Base-by-base conservation (phyloP, 352 stramenopile species). In the Phytopythium boreale region DNA sequence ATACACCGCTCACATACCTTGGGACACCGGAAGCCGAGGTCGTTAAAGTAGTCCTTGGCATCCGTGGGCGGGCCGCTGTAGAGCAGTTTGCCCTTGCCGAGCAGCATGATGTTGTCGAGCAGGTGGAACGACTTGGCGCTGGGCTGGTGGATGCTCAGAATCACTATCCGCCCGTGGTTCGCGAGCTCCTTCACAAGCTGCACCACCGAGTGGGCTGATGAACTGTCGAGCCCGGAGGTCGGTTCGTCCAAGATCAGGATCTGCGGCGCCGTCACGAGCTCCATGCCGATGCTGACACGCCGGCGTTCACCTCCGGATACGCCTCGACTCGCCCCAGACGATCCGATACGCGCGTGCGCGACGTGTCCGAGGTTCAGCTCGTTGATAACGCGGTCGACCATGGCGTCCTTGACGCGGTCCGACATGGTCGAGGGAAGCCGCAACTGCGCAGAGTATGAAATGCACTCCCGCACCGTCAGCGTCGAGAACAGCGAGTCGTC, bases 231-330 rank as follows among this genome's bases (percentile, higher is more conserved):
- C 7, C 94, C 95, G 10, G 82, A 96, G 1, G 94, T 98, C 22
- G 95, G 95, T 61, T 98, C 95, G 61, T 98, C 92, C 36, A 96
- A 64, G 41, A 97, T 94, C 61, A 95, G 56, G 47, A 95, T 92
- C 74, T 93, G 87, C 26, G 84, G 82, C 49, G 79, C 92, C 27
- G 83, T 96, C 34, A 98, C 91, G 63, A 98, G 89, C 67, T 98
- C 93, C 80, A 97, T 97, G 34, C 90, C 93, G 67, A 98, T 98
- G 50, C 84, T 96, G 34, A 97, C 90, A 26, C 96, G 82, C 44
- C 97, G 94, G 34, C 90, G 82, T 70, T 99, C 96, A 19, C 95
- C 96, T 22, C 96, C 95, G 58, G 89, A 98, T 31, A 98, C 83
- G 20, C 96, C 96, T 58, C 96, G 94, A 37, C 59, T 74, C 27